phyloP scores from a whole-genome alignment of 1,284 basidiomycete genomes.

The Ceratobasidium sp. region DNA sequence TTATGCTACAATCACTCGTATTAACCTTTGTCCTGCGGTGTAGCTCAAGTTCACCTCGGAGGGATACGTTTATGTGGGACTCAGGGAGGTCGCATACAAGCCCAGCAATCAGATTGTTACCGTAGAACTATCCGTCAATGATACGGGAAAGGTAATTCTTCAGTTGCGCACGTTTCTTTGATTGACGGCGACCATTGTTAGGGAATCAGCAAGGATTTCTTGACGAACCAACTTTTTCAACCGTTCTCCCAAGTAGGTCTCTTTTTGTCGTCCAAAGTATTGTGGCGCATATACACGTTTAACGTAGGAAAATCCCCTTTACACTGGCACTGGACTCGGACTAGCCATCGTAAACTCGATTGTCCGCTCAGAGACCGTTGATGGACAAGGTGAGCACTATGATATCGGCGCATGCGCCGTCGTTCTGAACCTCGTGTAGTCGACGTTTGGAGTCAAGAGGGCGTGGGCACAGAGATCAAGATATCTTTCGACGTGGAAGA shows the following conservation, averaged over 20 bases:
- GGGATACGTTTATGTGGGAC: constrained; percentile 88
- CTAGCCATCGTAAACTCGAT: constrained; percentile 97
- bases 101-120: constrained; percentile 61
- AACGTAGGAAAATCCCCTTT: constrained; percentile 78
- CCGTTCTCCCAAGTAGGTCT: constrained; percentile 83
- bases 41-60: constrained; percentile 62
- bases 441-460: constrained; percentile 90
- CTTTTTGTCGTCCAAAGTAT: too few relatives aligned
- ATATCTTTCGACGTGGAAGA: constrained; percentile 86
- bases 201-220: constrained; percentile 89
- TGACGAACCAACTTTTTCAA: constrained; percentile 96
- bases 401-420: constrained; percentile 51
- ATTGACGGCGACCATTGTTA: constrained; percentile 52
- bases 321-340: constrained; percentile 95
- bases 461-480: constrained; percentile 92
- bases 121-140: constrained; percentile 87
- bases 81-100: constrained; percentile 56
- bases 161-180: background rate
- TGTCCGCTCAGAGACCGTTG: constrained; percentile 85
- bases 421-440: constrained; percentile 57
- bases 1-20: background rate
- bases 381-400: constrained; percentile 70
- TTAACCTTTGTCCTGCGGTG: background rate
- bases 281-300: background rate
- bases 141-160: constrained; percentile 83